These are phyloP conservation scores for Pseudogymnoascus verrucosus DNA, from an alignment of 2,329 filamentous ascomycete genomes.

Conservation along the genomic window DNA sequence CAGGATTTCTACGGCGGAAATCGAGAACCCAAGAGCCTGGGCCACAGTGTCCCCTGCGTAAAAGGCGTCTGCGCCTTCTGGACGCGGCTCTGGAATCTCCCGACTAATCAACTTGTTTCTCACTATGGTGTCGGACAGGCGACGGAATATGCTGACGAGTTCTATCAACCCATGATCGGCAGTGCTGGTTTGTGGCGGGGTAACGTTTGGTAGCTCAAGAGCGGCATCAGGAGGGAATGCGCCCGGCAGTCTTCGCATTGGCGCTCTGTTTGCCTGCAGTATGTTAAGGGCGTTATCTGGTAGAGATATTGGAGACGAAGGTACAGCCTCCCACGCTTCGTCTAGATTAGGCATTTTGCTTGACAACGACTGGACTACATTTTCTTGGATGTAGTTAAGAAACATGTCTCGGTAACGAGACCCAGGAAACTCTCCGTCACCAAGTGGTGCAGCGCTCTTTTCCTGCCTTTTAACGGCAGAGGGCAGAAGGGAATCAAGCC, in stretches of 20 bases:
- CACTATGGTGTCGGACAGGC: constrained; percentile 50
- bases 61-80: constrained; percentile 37
- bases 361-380: constrained; percentile 42
- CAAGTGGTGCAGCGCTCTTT: constrained; percentile 33
- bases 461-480: constrained; percentile 39
- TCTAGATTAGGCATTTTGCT: constrained; percentile 17
- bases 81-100: constrained; percentile 28
- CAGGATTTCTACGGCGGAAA: constrained; percentile 83
- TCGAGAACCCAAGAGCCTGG: constrained; percentile 69
- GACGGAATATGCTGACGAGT: constrained; percentile 51
- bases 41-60: constrained; percentile 52
- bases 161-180: constrained; percentile 40
- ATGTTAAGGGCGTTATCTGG: not conserved
- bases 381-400: constrained; percentile 40
- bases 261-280: not conserved
- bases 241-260: not conserved
- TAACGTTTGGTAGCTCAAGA: constrained; percentile 21
- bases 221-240: constrained; percentile 22
- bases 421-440: constrained; percentile 14
- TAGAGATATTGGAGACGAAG: constrained; percentile 1
- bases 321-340: constrained; percentile 8
- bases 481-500: constrained; percentile 16
- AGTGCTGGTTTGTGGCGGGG: constrained; percentile 30
- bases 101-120: constrained; percentile 44
- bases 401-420: constrained; percentile 40